Evolutionary conservation across 176 grass and related monocot species (phyloP).

Genomic region (Aegilops longissima): DNA sequence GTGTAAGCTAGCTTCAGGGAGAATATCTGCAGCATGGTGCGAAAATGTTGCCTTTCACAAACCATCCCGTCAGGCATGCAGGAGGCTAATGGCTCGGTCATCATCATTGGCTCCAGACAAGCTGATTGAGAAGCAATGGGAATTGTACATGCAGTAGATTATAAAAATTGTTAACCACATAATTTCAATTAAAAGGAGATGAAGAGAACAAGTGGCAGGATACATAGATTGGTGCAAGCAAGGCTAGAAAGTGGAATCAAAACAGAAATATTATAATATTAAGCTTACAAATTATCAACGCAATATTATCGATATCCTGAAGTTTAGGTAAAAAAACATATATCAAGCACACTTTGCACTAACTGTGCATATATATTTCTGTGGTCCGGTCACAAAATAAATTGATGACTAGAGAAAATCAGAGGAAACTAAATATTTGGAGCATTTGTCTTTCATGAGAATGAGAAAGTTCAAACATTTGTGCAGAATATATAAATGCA

Average conservation of each 20-base stretch:
- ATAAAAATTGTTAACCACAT: background rate
- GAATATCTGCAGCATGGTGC: background rate
- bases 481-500: background rate
- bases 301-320: too few relatives aligned
- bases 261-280: background rate
- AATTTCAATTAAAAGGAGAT: background rate
- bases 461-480: background rate
- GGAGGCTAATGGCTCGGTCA: background rate
- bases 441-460: background rate
- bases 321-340: too few relatives aligned
- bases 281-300: too few relatives aligned
- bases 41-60: background rate
- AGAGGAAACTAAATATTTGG: background rate
- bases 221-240: background rate
- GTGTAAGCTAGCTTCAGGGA: background rate
- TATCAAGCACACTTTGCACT: too few relatives aligned
- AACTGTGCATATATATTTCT: too few relatives aligned
- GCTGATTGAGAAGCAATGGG: background rate
- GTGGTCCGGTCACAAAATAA: too few relatives aligned
- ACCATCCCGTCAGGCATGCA: background rate
- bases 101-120: constrained; percentile 6
- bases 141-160: background rate
- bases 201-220: background rate
- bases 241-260: background rate
- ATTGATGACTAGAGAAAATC: too few relatives aligned